Evolutionary conservation across 2,329 filamentous ascomycete species (phyloP).

Genomic region (Lanzia echinophila): DNA sequence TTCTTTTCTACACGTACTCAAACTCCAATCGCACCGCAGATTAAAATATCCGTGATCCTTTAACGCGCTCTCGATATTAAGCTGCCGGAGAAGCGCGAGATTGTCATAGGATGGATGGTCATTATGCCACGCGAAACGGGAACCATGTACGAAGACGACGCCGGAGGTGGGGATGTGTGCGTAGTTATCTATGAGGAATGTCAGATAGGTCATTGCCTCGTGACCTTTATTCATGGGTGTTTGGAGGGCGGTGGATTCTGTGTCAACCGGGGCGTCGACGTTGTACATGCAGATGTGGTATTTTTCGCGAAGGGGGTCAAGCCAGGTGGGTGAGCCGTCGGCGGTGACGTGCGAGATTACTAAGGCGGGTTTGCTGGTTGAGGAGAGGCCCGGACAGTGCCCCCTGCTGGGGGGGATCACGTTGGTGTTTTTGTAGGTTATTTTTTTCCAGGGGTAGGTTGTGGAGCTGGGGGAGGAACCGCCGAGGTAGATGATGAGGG

Average conservation of each 20-base stretch:
- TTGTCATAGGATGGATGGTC: constrained; percentile 40
- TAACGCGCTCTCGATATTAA: constrained; percentile 37
- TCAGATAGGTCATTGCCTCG: constrained; percentile 42
- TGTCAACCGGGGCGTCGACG: constrained; percentile 30
- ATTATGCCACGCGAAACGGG: constrained; percentile 40
- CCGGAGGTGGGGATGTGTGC: constrained; percentile 32
- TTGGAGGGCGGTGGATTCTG: constrained; percentile 30
- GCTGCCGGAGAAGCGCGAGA: constrained; percentile 31
- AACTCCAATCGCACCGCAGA: constrained; percentile 43
- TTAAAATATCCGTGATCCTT: constrained; percentile 39
- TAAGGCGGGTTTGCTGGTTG: constrained; percentile 37
- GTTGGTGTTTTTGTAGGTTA: too few relatives aligned
- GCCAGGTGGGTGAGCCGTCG: constrained; percentile 38
- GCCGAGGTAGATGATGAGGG: too few relatives aligned
- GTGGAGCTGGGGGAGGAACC: too few relatives aligned
- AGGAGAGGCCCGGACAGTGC: constrained; percentile 36
- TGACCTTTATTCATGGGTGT: constrained; percentile 41
- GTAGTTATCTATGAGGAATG: constrained; percentile 42
- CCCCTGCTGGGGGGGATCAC: constrained; percentile 34
- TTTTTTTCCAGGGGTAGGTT: too few relatives aligned
- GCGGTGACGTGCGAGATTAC: constrained; percentile 37
- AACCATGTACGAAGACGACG: constrained; percentile 39
- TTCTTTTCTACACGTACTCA: constrained; percentile 33
- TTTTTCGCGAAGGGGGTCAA: constrained; percentile 31
- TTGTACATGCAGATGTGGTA: constrained; percentile 43